Percentiles rank a stretch among this genome's conserved stretches.
phyloP scores from a whole-genome alignment of 2,329 filamentous ascomycete species.

The Phaeosphaeria sp. region DNA sequence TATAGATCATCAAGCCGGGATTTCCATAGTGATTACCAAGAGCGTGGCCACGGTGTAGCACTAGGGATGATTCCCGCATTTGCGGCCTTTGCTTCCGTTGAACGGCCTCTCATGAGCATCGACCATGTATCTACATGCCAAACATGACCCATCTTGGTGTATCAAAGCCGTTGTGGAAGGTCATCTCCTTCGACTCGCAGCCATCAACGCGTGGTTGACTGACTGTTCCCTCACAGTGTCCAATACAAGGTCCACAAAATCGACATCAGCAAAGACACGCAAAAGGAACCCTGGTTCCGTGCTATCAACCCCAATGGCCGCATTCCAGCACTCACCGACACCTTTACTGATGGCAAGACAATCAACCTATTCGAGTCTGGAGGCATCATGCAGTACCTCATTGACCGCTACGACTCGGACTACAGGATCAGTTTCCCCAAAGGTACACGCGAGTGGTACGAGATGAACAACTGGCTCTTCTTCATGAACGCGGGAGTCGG shows the following conservation, averaged over 20 bases:
- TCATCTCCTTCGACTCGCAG: background rate
- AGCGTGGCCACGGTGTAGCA: too few species aligned
- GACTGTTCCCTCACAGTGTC: slow-evolving; percentile 49
- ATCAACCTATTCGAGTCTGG: slow-evolving; percentile 85
- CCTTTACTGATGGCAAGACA: slow-evolving; percentile 72
- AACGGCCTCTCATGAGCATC: too few species aligned
- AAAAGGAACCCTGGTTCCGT: slow-evolving; percentile 88
- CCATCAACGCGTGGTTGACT: background rate
- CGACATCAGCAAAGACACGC: slow-evolving; percentile 75
- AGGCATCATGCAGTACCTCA: slow-evolving; percentile 83
- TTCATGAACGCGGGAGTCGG: slow-evolving; percentile 80
- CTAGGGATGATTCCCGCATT: too few species aligned
- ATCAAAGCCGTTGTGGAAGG: too few species aligned
- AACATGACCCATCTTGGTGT: too few species aligned
- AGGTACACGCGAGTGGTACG: slow-evolving; percentile 76
- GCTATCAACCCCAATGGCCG: slow-evolving; percentile 93
- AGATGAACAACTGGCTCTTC: slow-evolving; percentile 75
- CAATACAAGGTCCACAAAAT: slow-evolving; percentile 79
- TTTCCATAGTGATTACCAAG: too few species aligned
- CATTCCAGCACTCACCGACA: slow-evolving; percentile 85
- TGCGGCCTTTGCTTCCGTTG: too few species aligned
- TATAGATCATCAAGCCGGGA: too few species aligned
- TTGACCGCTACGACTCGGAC: slow-evolving; percentile 80
- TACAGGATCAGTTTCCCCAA: slow-evolving; percentile 82
- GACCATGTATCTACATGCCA: too few species aligned